phyloP scores from a whole-genome alignment of 768 basidiomycete species.

The Panellus pusillus region DNA sequence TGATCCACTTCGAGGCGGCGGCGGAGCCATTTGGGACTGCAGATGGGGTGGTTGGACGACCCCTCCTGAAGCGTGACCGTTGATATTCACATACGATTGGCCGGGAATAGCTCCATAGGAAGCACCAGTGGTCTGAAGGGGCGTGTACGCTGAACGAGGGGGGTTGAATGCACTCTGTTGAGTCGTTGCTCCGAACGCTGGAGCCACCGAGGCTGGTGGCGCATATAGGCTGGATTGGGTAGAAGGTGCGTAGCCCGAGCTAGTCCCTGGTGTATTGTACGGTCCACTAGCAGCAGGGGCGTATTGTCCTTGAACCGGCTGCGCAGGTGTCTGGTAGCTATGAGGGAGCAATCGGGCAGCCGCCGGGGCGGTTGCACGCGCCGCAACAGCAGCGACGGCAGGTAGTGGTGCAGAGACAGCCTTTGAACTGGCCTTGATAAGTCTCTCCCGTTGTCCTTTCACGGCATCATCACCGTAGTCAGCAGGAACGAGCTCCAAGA shows the following conservation, averaged over 20 bases:
- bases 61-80: slow-evolving; percentile 5
- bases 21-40: slow-evolving; percentile 40
- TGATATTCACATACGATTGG: slow-evolving; percentile 12
- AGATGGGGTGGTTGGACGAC: slow-evolving; percentile 26
- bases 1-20: slow-evolving; percentile 39
- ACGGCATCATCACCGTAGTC: slow-evolving; percentile 58
- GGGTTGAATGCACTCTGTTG: slow-evolving; percentile 7
- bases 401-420: slow-evolving; percentile 7
- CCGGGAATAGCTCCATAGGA: slow-evolving; percentile 13
- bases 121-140: slow-evolving; percentile 17
- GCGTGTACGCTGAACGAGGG: slow-evolving; percentile 11
- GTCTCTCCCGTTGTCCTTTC: slow-evolving; percentile 38
- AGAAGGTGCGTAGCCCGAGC: slow-evolving; percentile 19
- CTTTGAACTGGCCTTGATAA: slow-evolving; percentile 34
- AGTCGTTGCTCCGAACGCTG: not conserved
- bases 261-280: slow-evolving; percentile 8
- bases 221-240: slow-evolving; percentile 32
- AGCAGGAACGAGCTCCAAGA: slow-evolving; percentile 75
- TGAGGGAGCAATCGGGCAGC: slow-evolving; percentile 1
- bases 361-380: slow-evolving; percentile 12
- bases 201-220: slow-evolving; percentile 22
- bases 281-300: not conserved
- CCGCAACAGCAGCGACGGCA: slow-evolving; percentile 12
- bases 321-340: slow-evolving; percentile 5
- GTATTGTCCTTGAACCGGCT: slow-evolving; percentile 17